Percentiles rank a stretch among this genome's conserved stretches.
Conservation (phyloP, 257 asterid species). For the Cordia subcordata region DNA sequence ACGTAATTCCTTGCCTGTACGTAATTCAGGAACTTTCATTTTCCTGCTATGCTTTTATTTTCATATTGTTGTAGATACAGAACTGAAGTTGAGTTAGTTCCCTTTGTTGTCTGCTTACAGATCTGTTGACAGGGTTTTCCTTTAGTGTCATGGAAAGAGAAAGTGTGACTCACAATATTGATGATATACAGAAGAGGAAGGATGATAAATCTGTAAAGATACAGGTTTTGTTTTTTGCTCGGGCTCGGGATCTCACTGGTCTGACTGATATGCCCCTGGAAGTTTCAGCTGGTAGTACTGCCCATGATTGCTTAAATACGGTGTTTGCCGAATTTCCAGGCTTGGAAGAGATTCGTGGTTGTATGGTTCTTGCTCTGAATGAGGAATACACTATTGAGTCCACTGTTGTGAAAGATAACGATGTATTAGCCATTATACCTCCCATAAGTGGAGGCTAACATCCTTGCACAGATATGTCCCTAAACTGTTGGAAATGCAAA, state of each 20-base stretch:
- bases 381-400: slow-evolving; percentile 72
- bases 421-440: slow-evolving; percentile 91
- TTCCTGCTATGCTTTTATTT: too few relatives aligned
- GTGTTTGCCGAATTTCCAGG: slow-evolving; percentile 57
- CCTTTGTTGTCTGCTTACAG: too few relatives aligned
- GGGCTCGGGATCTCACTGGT: slow-evolving; percentile 87
- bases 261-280: slow-evolving; percentile 46
- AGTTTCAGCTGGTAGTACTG: slow-evolving; percentile 62
- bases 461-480: background rate
- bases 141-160: slow-evolving; percentile 16
- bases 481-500: too few relatives aligned
- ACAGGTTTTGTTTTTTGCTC: slow-evolving; percentile 77
- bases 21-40: too few relatives aligned
- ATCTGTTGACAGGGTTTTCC: background rate
- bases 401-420: slow-evolving; percentile 58
- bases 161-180: slow-evolving; percentile 16
- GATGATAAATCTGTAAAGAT: slow-evolving; percentile 36
- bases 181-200: slow-evolving; percentile 17
- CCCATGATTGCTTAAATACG: slow-evolving; percentile 62
- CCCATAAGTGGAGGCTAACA: slow-evolving; percentile 89
- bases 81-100: too few relatives aligned
- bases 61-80: too few relatives aligned
- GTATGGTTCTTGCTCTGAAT: slow-evolving; percentile 82
- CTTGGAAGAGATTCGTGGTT: slow-evolving; percentile 72
- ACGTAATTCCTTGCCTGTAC: too few relatives aligned